Evolutionary conservation across 2,329 filamentous ascomycete species (phyloP), one percentile per base, ranked within the genome.

Genomic region (Diaporthe sp.): DNA sequence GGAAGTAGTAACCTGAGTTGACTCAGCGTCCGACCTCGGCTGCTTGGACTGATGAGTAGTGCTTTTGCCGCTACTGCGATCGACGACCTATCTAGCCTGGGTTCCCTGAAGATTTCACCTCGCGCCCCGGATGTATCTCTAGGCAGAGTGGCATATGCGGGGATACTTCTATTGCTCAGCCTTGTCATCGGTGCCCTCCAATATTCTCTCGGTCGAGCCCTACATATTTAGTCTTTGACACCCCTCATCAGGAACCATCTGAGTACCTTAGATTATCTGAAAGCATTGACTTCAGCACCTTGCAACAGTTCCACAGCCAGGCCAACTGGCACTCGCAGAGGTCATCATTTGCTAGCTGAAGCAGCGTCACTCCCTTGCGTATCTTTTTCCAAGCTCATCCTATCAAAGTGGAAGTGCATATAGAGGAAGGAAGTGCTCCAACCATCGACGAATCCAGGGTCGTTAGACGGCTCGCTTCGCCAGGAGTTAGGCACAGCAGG

Each of bases 11-110:
- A 74, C 61, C 51, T 44, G 31, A 12, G 63, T 71, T 74, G 72
- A 74, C 72, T 74, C 72, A 71, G 55, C 61, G 25, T 61, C 76
- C 76, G 76, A 76, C 58, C 74, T 77, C 76, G 76, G 76, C 76
- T 57, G 31, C 31, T 31, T 31, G 39, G n/a, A 44, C n/a, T 70
- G 47, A 17, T 10, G n/a, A 12, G 44, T 37, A 31, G 28, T 49
- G 44, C 6, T 51, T 67, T 67, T 53, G 65, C 65, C 65, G 47
- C 65, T 68, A 53, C 47, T 53, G n/a, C 17, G n/a, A 39, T 68
- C 28, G 10, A n/a, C 28, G n/a, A 51, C 20, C 57, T 39, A 22
- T n/a, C 44, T 37, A 17, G 20, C 44, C 63, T 39, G 22, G 20
- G 44, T 39, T 25, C 34, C 63, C 71, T 73, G 71, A 51, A 75